Evolutionary conservation across 1,284 basidiomycete species (phyloP).

Genomic region (Clitocybe nebularis): DNA sequence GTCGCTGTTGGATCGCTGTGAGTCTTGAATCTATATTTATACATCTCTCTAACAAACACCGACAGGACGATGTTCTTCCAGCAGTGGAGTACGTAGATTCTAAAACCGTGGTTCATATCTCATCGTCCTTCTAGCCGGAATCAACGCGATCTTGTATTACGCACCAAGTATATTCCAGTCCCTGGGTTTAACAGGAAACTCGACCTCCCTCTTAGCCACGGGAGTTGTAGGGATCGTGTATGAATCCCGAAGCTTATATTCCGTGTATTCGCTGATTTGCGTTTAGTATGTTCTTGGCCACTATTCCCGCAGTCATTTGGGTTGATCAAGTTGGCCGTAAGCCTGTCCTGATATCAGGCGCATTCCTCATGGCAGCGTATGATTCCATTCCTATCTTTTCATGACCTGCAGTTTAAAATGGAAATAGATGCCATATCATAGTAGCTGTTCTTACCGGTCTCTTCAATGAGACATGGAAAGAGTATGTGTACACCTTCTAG

Average conservation of each 20-base stretch:
- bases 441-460: conserved; percentile 57
- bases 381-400: conserved; percentile 10
- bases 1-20: conserved; percentile 56
- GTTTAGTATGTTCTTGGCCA: conserved; percentile 68
- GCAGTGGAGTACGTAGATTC: conserved; percentile 42
- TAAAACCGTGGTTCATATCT: conserved; percentile 26
- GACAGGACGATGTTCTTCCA: conserved; percentile 72
- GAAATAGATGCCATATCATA: conserved; percentile 56
- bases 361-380: conserved; percentile 64
- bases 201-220: conserved; percentile 67
- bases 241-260: conserved; percentile 19
- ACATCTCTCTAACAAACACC: conserved; percentile 3
- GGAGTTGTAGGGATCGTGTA: conserved; percentile 80
- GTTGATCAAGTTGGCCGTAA: conserved; percentile 69
- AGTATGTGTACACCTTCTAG: conserved; percentile 27
- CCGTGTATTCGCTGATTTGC: conserved; percentile 2
- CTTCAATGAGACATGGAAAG: conserved; percentile 48
- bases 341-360: conserved; percentile 65
- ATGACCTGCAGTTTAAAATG: conserved; percentile 1
- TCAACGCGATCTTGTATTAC: conserved; percentile 70
- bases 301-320: conserved; percentile 70
- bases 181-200: conserved; percentile 56
- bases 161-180: conserved; percentile 60
- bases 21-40: conserved; percentile 18
- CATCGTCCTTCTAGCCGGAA: conserved; percentile 27